Conservation (phyloP, 1,139 yeast genomes). For the Nakaseomyces delphensis region DNA sequence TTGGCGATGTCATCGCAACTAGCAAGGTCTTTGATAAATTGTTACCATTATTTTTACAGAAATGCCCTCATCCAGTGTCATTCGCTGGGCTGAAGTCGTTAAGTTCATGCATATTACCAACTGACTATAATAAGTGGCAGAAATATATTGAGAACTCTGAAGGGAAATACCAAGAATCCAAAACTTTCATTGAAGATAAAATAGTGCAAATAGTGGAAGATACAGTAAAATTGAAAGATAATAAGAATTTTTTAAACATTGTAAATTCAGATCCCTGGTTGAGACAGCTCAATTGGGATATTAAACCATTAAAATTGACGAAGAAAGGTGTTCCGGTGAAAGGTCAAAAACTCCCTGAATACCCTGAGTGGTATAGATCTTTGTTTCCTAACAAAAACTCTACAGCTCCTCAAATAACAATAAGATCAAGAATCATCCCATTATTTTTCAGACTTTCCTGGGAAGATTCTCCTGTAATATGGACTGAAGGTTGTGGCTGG, state of each 20-base stretch:
- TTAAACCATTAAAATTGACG: constrained; percentile 50
- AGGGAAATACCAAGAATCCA: constrained; percentile 49
- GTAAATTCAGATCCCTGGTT: constrained; percentile 71
- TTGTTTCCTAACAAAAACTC: constrained; percentile 45
- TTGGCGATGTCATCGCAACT: constrained; percentile 73
- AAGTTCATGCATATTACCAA: constrained; percentile 73
- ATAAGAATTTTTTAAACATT: constrained; percentile 21
- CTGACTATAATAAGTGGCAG: constrained; percentile 61
- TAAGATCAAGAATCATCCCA: constrained; percentile 70
- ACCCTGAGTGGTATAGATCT: constrained; percentile 88
- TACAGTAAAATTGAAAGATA: constrained; percentile 39
- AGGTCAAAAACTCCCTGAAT: constrained; percentile 77
- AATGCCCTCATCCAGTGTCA: constrained; percentile 90
- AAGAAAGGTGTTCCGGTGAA: constrained; percentile 73
- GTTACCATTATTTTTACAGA: constrained; percentile 55
- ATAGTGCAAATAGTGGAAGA: constrained; percentile 54
- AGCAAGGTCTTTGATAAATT: constrained; percentile 58
- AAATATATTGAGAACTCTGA: constrained; percentile 66
- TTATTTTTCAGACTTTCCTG: constrained; percentile 67
- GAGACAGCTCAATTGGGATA: constrained; percentile 79
- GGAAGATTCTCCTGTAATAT: constrained; percentile 75
- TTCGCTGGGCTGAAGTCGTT: constrained; percentile 78
- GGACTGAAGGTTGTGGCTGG: constrained; percentile 84
- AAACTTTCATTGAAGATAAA: constrained; percentile 48
- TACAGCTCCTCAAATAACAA: constrained; percentile 47